These are phyloP conservation scores for Fusarium verticillioides DNA, from an alignment of 2,329 filamentous ascomycete species.

Conservation along the genomic window DNA sequence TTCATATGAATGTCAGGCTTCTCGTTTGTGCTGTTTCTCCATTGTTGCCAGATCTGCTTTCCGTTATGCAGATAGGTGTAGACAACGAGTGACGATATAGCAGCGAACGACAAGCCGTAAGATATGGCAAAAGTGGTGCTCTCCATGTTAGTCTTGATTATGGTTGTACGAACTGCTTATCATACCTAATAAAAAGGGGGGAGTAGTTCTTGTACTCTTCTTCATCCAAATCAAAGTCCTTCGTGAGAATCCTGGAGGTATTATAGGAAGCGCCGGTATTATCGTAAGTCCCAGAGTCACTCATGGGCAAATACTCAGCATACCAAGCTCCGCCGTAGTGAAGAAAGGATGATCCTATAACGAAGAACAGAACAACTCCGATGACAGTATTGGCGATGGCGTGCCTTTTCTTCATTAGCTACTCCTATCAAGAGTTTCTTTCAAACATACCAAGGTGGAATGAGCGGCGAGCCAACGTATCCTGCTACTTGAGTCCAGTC, in stretches of 20 bases:
- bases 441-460: conserved; percentile 70
- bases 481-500: conserved; percentile 81
- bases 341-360: conserved; percentile 67
- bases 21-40: conserved; percentile 67
- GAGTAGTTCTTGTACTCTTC: conserved; percentile 74
- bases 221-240: conserved; percentile 70
- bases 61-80: conserved; percentile 76
- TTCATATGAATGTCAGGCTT: conserved; percentile 73
- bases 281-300: conserved; percentile 76
- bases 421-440: neutral
- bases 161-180: neutral
- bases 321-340: conserved; percentile 77
- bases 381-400: conserved; percentile 79
- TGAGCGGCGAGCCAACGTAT: conserved; percentile 74
- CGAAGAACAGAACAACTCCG: conserved; percentile 73
- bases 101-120: conserved; percentile 78
- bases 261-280: conserved; percentile 74
- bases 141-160: conserved; percentile 13
- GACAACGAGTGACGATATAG: conserved; percentile 75
- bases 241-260: conserved; percentile 69
- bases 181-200: conserved; percentile 70
- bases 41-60: conserved; percentile 72
- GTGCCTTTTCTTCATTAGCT: conserved; percentile 56
- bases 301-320: conserved; percentile 73
- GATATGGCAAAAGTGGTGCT: conserved; percentile 77